Conservation (phyloP, 208 protist species). For the Acanthamoeba triangularis region DNA sequence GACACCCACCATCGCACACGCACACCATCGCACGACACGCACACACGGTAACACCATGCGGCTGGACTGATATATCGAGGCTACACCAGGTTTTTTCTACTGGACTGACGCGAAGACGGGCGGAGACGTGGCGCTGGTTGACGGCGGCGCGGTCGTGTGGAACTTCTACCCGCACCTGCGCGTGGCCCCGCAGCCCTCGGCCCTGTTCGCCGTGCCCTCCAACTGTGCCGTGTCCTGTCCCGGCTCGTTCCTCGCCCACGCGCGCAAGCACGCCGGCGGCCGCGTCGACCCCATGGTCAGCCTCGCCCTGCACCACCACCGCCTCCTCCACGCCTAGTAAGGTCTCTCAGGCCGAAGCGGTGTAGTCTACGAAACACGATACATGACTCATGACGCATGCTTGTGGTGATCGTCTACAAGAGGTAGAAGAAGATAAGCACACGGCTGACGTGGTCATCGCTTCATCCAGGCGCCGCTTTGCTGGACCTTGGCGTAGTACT, state of each 20-base stretch:
- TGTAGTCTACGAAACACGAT: too few relatives aligned
- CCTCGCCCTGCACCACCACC: neutral
- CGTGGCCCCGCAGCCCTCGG: neutral
- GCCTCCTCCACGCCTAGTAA: neutral
- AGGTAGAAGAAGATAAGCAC: too few relatives aligned
- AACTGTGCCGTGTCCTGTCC: neutral
- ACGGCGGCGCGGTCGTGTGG: neutral
- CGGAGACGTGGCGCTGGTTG: neutral
- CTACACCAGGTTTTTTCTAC: neutral
- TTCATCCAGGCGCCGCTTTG: neutral
- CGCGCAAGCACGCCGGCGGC: neutral
- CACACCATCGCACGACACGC: too few relatives aligned
- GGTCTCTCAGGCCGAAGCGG: too few relatives aligned
- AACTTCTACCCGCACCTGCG: slow-evolving; percentile 1
- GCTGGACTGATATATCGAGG: neutral
- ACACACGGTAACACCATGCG: neutral
- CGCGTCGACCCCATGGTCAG: neutral
- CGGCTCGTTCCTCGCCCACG: neutral
- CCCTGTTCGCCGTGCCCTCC: neutral
- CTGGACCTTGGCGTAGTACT: neutral
- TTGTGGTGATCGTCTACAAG: too few relatives aligned
- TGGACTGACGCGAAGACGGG: neutral
- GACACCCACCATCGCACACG: too few relatives aligned
- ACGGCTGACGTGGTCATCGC: too few relatives aligned
- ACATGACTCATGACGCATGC: too few relatives aligned